Conservation (phyloP, 1,139 yeast genomes). For the Kodamaea ohmeri region DNA sequence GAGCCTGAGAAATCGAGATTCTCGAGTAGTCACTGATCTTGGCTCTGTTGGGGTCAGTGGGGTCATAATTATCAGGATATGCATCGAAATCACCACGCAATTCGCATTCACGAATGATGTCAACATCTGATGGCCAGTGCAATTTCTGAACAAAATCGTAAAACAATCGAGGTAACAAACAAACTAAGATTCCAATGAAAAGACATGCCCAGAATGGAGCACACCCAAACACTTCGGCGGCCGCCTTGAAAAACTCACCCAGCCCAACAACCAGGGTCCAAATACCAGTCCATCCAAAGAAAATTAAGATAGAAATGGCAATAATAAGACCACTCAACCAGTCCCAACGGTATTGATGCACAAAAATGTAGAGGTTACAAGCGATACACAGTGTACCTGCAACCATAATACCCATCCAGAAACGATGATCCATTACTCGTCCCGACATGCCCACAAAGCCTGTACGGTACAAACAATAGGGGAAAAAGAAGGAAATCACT, state of each 20-base stretch:
- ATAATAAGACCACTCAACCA: conserved; percentile 71
- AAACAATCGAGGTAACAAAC: conserved; percentile 75
- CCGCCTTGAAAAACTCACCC: conserved; percentile 74
- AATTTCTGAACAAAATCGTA: conserved; percentile 62
- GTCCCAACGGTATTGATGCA: conserved; percentile 93
- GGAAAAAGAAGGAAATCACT: conserved; percentile 79
- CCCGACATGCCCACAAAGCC: conserved; percentile 65
- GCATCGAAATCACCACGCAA: conserved; percentile 57
- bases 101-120: conserved; percentile 78
- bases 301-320: conserved; percentile 59
- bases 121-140: conserved; percentile 74
- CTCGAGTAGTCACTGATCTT: conserved; percentile 35
- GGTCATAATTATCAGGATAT: conserved; percentile 60
- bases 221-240: conserved; percentile 68
- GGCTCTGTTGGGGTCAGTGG: conserved; percentile 53
- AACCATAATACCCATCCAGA: conserved; percentile 78
- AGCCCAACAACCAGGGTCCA: conserved; percentile 66
- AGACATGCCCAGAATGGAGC: conserved; percentile 80
- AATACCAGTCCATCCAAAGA: conserved; percentile 87
- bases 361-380: conserved; percentile 73
- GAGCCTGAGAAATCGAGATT: conserved; percentile 6
- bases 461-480: conserved; percentile 63
- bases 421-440: conserved; percentile 72
- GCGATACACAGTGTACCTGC: conserved; percentile 76
- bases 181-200: conserved; percentile 65